A percentile compares a stretch with the other conserved stretches of the same genome.
Conservation (phyloP, 371 early-diverging fungal species). For the Mortierella sp. region DNA sequence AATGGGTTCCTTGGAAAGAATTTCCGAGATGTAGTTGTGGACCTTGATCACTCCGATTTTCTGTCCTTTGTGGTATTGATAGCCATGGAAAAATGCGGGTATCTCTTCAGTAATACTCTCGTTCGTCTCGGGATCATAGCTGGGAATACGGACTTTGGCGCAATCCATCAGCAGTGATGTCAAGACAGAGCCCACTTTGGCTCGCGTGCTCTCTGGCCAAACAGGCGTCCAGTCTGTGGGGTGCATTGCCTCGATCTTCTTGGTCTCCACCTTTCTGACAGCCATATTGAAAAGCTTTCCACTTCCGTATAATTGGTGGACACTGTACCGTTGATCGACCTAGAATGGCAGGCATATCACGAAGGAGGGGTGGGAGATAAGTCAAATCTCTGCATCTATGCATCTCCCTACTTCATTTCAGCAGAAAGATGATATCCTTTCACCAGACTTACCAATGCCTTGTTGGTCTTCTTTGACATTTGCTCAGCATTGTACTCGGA, state of each 20-base stretch:
- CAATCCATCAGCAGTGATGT: constrained; percentile 78
- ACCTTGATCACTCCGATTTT: constrained; percentile 80
- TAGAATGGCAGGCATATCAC: too few relatives aligned
- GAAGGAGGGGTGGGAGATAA: too few relatives aligned
- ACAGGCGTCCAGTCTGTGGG: constrained; percentile 68
- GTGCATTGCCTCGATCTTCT: constrained; percentile 61
- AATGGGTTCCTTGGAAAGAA: constrained; percentile 73
- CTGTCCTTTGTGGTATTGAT: constrained; percentile 71
- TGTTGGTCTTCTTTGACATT: constrained; percentile 72
- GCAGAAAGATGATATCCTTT: constrained; percentile 4
- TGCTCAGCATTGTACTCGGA: constrained; percentile 85
- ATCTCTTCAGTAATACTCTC: constrained; percentile 67
- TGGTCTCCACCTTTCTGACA: constrained; percentile 74
- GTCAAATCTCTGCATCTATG: too few relatives aligned
- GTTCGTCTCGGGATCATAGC: constrained; percentile 67
- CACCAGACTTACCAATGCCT: constrained; percentile 60
- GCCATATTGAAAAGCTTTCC: constrained; percentile 85
- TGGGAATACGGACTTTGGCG: constrained; percentile 75
- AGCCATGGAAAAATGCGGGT: constrained; percentile 87
- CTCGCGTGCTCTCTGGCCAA: constrained; percentile 73
- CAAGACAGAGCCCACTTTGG: constrained; percentile 75
- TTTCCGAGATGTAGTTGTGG: constrained; percentile 75
- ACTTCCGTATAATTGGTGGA: constrained; percentile 71
- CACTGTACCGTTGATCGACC: constrained; percentile 55
- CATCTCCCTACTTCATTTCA: constrained; percentile 1